Percentiles rank a stretch among this genome's conserved stretches.
phyloP scores from a whole-genome alignment of 306 rosid genomes.

The Gastrolobium villosum region DNA sequence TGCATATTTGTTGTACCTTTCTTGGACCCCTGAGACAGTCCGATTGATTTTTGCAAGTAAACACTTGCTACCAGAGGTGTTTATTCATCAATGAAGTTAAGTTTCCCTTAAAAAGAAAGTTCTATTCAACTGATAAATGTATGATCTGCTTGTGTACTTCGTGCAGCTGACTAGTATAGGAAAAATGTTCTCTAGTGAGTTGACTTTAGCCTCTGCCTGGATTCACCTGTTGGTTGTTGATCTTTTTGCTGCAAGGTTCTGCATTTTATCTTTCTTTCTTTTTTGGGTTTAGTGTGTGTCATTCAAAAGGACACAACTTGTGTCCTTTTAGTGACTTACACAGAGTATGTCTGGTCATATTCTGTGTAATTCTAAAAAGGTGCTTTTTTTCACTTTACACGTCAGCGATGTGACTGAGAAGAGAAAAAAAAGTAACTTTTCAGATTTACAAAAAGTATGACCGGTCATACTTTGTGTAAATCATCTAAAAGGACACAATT shows the following conservation, averaged over 20 bases:
- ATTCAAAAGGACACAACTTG: too few relatives aligned
- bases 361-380: too few relatives aligned
- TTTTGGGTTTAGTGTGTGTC: too few relatives aligned
- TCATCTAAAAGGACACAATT: too few relatives aligned
- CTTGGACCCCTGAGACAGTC: conserved; percentile 93
- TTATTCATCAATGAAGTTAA: conserved; percentile 41
- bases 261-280: conserved; percentile 33
- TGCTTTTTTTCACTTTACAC: too few relatives aligned
- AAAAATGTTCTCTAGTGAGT: conserved; percentile 89
- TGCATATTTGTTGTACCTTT: conserved; percentile 83
- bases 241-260: conserved; percentile 95
- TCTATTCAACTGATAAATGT: conserved; percentile 4
- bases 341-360: too few relatives aligned
- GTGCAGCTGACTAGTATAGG: conserved; percentile 83
- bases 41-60: conserved; percentile 79
- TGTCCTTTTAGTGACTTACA: too few relatives aligned
- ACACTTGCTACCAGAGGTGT: conserved; percentile 93
- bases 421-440: too few relatives aligned
- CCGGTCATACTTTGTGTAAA: too few relatives aligned
- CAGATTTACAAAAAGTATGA: too few relatives aligned
- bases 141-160: conserved; percentile 19
- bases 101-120: conserved; percentile 40
- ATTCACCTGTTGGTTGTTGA: conserved; percentile 90
- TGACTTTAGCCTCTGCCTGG: conserved; percentile 98
- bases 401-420: too few relatives aligned